A percentile compares a stretch with the other conserved stretches of the same genome.
Evolutionary conservation across 2,329 filamentous ascomycete species (phyloP).

Genomic region (Fusarium brevicatenulatum): DNA sequence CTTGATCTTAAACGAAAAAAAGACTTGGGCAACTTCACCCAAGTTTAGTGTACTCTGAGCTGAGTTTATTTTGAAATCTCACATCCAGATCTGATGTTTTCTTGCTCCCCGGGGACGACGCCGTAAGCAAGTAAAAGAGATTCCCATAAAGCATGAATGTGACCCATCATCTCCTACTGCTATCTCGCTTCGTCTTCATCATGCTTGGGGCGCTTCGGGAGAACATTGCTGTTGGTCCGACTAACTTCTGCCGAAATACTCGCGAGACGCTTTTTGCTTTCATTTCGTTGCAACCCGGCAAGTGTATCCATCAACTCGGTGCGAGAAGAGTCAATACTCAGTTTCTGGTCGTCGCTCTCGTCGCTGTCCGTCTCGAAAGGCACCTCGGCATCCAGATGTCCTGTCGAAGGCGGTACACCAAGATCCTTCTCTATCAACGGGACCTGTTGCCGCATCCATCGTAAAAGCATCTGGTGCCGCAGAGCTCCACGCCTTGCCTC

Average conservation of each 20-base stretch:
- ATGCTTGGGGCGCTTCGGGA: slow-evolving; percentile 17
- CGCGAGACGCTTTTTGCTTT: slow-evolving; percentile 27
- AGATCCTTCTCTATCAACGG: slow-evolving; percentile 31
- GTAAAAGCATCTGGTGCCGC: slow-evolving; percentile 33
- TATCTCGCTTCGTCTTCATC: not conserved
- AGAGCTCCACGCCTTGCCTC: slow-evolving; percentile 17
- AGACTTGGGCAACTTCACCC: too few relatives aligned
- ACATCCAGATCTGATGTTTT: too few relatives aligned
- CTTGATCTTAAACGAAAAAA: too few relatives aligned
- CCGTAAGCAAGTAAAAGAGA: not conserved
- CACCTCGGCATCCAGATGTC: not conserved
- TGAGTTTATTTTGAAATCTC: too few relatives aligned
- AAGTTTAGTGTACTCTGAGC: too few relatives aligned
- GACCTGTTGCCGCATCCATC: slow-evolving; percentile 34
- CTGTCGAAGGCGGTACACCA: slow-evolving; percentile 2
- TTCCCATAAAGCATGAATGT: not conserved
- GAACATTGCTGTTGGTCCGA: not conserved
- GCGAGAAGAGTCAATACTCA: not conserved
- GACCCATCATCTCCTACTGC: not conserved
- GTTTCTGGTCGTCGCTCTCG: slow-evolving; percentile 12
- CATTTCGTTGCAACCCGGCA: not conserved
- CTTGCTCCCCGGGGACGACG: not conserved
- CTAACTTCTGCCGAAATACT: slow-evolving; percentile 7
- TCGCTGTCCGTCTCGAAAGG: not conserved
- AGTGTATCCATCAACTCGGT: not conserved